Evolutionary conservation across 2,329 filamentous ascomycete species (phyloP).

Genomic region (Diaporthe vexans): DNA sequence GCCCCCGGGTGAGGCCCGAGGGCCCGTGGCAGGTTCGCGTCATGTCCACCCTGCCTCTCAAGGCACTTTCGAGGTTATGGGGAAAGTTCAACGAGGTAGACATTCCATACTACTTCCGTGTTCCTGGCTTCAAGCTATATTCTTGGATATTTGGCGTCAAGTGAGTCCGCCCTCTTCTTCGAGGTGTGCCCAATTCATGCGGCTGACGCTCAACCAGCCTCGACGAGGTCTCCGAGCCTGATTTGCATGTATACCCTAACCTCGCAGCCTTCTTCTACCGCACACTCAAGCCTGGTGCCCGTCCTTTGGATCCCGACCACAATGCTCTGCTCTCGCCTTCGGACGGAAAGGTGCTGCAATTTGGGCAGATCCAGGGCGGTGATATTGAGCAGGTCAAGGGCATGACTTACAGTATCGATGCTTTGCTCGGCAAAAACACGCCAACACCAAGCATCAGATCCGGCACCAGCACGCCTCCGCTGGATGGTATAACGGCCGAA

Average conservation of each 20-base stretch:
- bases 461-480: slow-evolving; percentile 36
- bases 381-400: slow-evolving; percentile 99
- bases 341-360: slow-evolving; percentile 92
- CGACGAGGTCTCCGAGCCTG: slow-evolving; percentile 87
- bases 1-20: slow-evolving; percentile 78
- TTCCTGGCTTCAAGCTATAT: slow-evolving; percentile 93
- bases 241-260: slow-evolving; percentile 92
- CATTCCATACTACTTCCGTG: slow-evolving; percentile 88
- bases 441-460: slow-evolving; percentile 65
- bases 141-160: slow-evolving; percentile 93
- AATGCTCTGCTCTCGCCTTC: slow-evolving; percentile 88
- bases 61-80: slow-evolving; percentile 91
- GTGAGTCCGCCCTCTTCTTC: slow-evolving; percentile 51
- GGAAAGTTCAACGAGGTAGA: slow-evolving; percentile 91
- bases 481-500: slow-evolving; percentile 52
- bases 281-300: slow-evolving; percentile 87
- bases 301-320: slow-evolving; percentile 85
- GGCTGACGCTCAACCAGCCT: slow-evolving; percentile 67
- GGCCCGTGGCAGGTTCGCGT: slow-evolving; percentile 95
- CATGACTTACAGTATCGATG: slow-evolving; percentile 97
- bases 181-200: slow-evolving; percentile 20
- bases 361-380: slow-evolving; percentile 90
- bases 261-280: slow-evolving; percentile 98
- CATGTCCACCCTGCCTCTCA: slow-evolving; percentile 93
- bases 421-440: slow-evolving; percentile 81